Evolutionary conservation across 2,329 filamentous ascomycete species (phyloP).

Genomic region (Phyllachora maydis): DNA sequence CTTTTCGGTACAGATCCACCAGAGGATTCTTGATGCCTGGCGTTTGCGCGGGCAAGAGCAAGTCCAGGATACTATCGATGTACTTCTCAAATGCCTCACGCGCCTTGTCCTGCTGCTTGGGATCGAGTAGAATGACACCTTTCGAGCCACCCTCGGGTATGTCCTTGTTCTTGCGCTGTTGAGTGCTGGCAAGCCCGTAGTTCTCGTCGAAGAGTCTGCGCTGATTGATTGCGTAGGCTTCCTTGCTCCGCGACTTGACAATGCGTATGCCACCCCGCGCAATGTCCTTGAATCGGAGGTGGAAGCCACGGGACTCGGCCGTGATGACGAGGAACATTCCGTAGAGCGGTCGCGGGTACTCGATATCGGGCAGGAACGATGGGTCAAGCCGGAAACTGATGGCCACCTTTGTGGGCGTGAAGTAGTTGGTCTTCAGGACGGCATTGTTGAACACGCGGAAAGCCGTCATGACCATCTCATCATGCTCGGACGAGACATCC

Average conservation of each 20-base stretch:
- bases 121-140: conserved; percentile 87
- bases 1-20: conserved; percentile 82
- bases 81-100: conserved; percentile 96
- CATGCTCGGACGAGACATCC: conserved; percentile 79
- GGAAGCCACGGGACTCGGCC: conserved; percentile 91
- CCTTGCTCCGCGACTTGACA: conserved; percentile 91
- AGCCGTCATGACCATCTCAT: conserved; percentile 93
- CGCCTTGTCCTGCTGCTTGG: conserved; percentile 83
- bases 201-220: conserved; percentile 96
- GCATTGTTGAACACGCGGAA: conserved; percentile 91
- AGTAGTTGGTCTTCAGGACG: conserved; percentile 94
- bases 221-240: conserved; percentile 91
- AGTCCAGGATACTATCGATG: conserved; percentile 93
- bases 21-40: conserved; percentile 98
- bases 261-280: conserved; percentile 94
- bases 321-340: conserved; percentile 98
- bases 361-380: conserved; percentile 68
- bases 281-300: conserved; percentile 92
- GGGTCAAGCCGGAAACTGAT: conserved; percentile 90
- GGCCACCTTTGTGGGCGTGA: conserved; percentile 92
- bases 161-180: conserved; percentile 99
- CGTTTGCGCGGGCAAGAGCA: conserved; percentile 72
- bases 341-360: conserved; percentile 85
- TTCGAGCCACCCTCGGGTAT: conserved; percentile 97
- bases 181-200: conserved; percentile 92